Percentiles rank a stretch among this genome's conserved stretches.
phyloP scores from a whole-genome alignment of 1,284 basidiomycete genomes.

The Irpex sp. region DNA sequence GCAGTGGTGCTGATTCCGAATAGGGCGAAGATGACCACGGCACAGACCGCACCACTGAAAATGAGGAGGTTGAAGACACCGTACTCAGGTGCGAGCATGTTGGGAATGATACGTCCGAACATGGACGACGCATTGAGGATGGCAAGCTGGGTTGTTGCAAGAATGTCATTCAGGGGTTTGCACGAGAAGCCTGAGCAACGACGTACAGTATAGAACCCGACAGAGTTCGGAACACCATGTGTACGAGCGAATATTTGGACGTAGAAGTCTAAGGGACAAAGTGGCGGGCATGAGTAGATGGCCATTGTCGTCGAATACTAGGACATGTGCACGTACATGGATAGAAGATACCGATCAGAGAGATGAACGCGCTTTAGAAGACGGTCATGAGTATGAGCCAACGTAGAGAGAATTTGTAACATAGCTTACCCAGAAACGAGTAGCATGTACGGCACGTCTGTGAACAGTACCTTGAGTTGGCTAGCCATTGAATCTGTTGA shows the following conservation, averaged over 20 bases:
- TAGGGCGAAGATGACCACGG: conserved; percentile 20
- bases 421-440: background rate
- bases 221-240: conserved; percentile 3
- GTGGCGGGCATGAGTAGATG: background rate
- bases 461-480: background rate
- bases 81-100: conserved; percentile 18
- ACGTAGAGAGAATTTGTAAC: background rate
- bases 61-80: conserved; percentile 22
- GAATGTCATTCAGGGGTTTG: background rate
- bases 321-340: background rate
- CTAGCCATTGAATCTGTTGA: background rate
- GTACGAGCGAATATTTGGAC: conserved; percentile 7
- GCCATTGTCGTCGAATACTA: background rate
- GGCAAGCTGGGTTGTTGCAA: conserved; percentile 14
- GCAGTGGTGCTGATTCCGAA: conserved; percentile 16
- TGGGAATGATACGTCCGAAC: conserved; percentile 18
- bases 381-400: background rate
- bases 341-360: background rate
- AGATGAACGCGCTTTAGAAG: background rate
- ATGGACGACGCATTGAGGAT: conserved; percentile 18
- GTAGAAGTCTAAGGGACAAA: conserved; percentile 6
- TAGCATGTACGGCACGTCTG: conserved; percentile 1
- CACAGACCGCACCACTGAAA: conserved; percentile 6
- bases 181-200: background rate
- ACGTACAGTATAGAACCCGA: conserved; percentile 6